Base-by-base conservation (phyloP, 2,329 filamentous ascomycete genomes). In the Pestalotiopsis sp. region DNA sequence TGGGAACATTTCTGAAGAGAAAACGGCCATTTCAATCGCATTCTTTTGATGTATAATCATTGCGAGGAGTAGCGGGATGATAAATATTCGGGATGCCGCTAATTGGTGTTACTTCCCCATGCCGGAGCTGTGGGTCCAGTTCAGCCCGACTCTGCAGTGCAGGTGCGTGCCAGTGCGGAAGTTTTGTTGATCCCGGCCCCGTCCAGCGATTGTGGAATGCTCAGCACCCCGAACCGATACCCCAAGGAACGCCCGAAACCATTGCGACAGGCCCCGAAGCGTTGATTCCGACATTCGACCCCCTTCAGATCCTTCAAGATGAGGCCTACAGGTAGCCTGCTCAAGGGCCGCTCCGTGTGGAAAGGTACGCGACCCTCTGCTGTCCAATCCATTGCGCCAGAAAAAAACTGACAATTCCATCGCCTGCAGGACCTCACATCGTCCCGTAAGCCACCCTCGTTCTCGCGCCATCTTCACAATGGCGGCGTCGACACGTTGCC, bases 371-470 rank as follows among this genome's bases (percentile, higher is more conserved):
- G 20, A n/a, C n/a, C 9, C 36, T 9, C 39, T 17, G 20, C 36
- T 45, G 23, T 52, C 62, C 7, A 36, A 36, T 36, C 57, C 61
- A 61, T 49, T 60, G 39, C n/a, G n/a, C 17, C 58, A 31, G 27
- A 36, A 36, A 31, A 31, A 36, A 41, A 65, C 65, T 52, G 45
- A 38, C 49, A 38, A 38, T 45, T n/a, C 76, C 65, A 78, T 59
- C 7, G 7, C 68, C 12, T 67, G 57, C 73, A 92, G 91, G 91
- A 66, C 91, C 91, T 71, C 89, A 92, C 76, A 91, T 93, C 75
- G 89, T 92, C 72, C 86, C 90, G 90, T 92, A 89, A 83, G 89
- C 70, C 67, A 17, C 41, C 39, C 27, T 25, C 27, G 45, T 59
- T 60, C 4, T 6, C 17, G 45, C 27, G 23, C 68, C 31, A 6